Evolutionary conservation across 1,284 basidiomycete genomes (phyloP).

Genomic region (Psilocybe mexicana): DNA sequence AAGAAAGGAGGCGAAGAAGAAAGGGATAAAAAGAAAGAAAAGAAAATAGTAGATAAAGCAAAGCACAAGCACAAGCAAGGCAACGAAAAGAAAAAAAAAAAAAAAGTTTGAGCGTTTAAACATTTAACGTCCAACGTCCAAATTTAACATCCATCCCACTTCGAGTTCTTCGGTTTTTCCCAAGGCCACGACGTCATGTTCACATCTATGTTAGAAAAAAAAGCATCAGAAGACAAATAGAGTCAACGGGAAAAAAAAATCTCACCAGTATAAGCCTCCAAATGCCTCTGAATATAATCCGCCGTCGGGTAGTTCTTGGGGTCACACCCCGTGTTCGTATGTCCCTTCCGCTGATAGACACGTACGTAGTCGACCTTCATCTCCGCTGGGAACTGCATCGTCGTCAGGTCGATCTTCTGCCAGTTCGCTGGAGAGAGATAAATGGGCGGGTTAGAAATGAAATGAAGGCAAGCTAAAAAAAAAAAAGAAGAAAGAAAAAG

Average conservation of each 20-base stretch:
- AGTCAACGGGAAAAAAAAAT: constrained; percentile 7
- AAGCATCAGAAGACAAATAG: not conserved
- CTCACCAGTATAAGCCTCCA: constrained; percentile 46
- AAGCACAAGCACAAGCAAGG: too few species aligned
- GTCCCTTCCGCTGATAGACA: constrained; percentile 65
- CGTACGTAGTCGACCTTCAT: constrained; percentile 73
- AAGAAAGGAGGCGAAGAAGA: too few species aligned
- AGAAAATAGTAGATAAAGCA: too few species aligned
- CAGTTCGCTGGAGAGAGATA: constrained; percentile 51
- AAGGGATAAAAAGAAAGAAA: too few species aligned
- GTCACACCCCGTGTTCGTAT: constrained; percentile 53
- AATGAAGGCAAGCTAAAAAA: not conserved
- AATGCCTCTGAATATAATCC: constrained; percentile 62
- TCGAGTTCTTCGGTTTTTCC: constrained; percentile 33
- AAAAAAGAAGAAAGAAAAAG: not conserved
- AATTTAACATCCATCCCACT: constrained; percentile 19
- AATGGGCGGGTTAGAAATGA: too few species aligned
- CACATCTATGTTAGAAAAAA: constrained; percentile 25
- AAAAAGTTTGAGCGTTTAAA: not conserved
- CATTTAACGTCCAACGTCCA: not conserved
- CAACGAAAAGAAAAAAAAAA: not conserved
- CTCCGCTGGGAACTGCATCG: constrained; percentile 63
- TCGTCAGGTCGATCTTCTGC: constrained; percentile 44
- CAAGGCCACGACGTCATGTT: constrained; percentile 37
- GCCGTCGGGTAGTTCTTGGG: constrained; percentile 61